phyloP scores from a whole-genome alignment of 345 rosid species.

The Pugionium cornutum region DNA sequence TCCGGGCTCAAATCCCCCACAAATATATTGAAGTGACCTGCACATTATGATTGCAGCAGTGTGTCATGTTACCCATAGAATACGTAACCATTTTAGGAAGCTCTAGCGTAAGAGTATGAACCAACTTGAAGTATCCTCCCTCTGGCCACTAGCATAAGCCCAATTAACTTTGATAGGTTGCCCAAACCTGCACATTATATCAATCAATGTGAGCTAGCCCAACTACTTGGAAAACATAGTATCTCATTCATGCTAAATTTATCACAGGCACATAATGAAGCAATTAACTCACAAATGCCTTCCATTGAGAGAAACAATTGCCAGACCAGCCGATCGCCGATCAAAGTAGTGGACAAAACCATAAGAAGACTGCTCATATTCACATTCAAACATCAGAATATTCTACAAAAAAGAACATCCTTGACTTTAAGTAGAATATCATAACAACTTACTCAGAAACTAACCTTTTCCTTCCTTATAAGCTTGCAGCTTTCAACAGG shows the following conservation, averaged over 20 bases:
- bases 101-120: background rate
- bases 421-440: background rate
- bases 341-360: slow-evolving; percentile 95
- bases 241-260: background rate
- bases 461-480: slow-evolving; percentile 86
- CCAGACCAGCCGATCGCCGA: slow-evolving; percentile 82
- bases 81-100: background rate
- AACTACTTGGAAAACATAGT: slow-evolving; percentile 7
- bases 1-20: slow-evolving; percentile 94
- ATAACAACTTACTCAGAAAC: background rate
- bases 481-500: slow-evolving; percentile 94
- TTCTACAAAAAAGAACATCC: background rate
- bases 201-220: slow-evolving; percentile 2
- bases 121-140: slow-evolving; percentile 79
- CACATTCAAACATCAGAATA: slow-evolving; percentile 9
- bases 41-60: slow-evolving; percentile 3
- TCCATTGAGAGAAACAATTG: slow-evolving; percentile 88
- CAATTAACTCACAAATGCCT: slow-evolving; percentile 74
- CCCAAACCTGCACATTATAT: slow-evolving; percentile 69
- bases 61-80: background rate
- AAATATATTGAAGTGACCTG: slow-evolving; percentile 78
- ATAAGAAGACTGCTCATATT: slow-evolving; percentile 69
- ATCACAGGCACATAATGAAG: background rate
- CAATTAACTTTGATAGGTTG: slow-evolving; percentile 43
- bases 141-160: slow-evolving; percentile 67